Conservation (phyloP, 2,329 filamentous ascomycete genomes). For the Aphanocladium album region DNA sequence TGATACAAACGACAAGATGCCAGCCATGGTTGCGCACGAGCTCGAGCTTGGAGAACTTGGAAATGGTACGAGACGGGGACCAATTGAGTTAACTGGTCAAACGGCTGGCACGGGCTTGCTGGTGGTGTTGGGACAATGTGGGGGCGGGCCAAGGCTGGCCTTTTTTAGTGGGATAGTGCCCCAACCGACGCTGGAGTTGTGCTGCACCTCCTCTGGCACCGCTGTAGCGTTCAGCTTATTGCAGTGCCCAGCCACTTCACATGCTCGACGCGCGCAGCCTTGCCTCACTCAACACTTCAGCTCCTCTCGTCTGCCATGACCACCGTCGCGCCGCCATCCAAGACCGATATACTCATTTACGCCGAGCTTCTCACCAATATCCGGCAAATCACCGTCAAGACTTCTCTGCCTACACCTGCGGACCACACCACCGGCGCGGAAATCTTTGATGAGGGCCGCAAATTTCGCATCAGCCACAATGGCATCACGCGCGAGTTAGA, state of each 20-base stretch:
- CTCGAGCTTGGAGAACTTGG: neutral
- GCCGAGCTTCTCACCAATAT: conserved; percentile 63
- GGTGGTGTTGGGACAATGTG: conserved; percentile 9
- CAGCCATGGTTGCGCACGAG: conserved; percentile 23
- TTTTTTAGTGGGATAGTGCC: conserved; percentile 3
- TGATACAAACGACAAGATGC: conserved; percentile 30
- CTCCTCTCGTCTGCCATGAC: conserved; percentile 15
- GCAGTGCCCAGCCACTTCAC: neutral
- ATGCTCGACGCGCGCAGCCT: neutral
- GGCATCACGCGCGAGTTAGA: conserved; percentile 28
- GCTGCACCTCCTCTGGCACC: neutral
- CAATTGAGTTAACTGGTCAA: neutral
- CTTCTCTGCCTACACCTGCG: conserved; percentile 41
- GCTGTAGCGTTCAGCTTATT: neutral
- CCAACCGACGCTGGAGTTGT: neutral
- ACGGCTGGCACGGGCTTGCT: neutral
- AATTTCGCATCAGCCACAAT: conserved; percentile 45
- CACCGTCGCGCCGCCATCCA: conserved; percentile 5
- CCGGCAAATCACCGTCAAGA: conserved; percentile 56
- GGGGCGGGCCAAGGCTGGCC: neutral
- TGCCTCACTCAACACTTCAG: neutral
- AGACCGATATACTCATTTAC: conserved; percentile 42
- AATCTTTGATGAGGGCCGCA: conserved; percentile 40
- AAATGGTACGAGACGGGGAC: neutral
- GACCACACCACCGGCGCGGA: conserved; percentile 38